phyloP scores from a whole-genome alignment of 2,329 filamentous ascomycete species.

The Penicillium brevicompactum region DNA sequence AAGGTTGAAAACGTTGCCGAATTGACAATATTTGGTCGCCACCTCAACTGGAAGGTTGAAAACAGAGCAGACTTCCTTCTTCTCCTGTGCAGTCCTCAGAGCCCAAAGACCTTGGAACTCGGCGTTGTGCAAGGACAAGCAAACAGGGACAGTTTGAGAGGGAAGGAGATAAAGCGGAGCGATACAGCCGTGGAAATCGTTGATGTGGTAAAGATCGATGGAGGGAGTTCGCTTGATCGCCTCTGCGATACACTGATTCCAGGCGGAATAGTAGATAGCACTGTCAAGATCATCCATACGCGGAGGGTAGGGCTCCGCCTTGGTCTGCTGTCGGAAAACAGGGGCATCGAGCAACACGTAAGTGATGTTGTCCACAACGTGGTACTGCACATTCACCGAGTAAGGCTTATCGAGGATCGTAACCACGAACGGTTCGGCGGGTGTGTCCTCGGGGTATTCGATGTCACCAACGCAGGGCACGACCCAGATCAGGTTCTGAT shows the following conservation, averaged over 20 bases:
- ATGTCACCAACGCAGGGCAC: constrained; percentile 64
- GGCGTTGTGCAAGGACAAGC: constrained; percentile 68
- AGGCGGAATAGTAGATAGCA: constrained; percentile 69
- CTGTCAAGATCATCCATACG: constrained; percentile 71
- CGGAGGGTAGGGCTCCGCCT: constrained; percentile 65
- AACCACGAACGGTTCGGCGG: constrained; percentile 63
- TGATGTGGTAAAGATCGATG: constrained; percentile 66
- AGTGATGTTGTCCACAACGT: constrained; percentile 66
- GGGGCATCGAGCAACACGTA: constrained; percentile 69
- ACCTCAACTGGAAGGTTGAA: constrained; percentile 40
- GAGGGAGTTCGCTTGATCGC: constrained; percentile 62
- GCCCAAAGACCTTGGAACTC: constrained; percentile 72
- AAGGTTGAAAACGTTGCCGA: constrained; percentile 69
- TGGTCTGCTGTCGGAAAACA: constrained; percentile 66
- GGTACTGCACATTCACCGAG: constrained; percentile 66
- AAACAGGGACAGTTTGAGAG: constrained; percentile 60
- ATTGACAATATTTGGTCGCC: constrained; percentile 46
- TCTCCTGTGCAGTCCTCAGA: constrained; percentile 63
- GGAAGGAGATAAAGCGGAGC: constrained; percentile 66
- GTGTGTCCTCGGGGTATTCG: constrained; percentile 65
- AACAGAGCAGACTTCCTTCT: constrained; percentile 64
- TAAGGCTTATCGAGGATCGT: constrained; percentile 63
- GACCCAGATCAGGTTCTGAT: constrained; percentile 67
- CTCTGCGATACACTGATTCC: constrained; percentile 70
- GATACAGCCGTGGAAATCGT: constrained; percentile 65